phyloP scores from a whole-genome alignment of 1,139 yeast species.

The Saccharomyces hybrid region DNA sequence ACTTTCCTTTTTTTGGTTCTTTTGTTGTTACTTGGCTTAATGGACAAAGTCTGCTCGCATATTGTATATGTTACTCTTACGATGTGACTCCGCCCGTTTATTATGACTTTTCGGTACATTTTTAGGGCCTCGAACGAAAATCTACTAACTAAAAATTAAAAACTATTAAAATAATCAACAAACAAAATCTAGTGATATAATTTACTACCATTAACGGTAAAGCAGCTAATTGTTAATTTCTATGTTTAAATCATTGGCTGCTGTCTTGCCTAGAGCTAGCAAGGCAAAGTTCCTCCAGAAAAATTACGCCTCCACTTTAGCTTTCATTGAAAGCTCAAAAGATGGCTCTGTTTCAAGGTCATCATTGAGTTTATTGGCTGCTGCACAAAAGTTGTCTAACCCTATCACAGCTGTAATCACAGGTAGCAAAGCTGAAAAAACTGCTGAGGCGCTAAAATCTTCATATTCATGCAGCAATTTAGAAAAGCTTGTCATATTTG shows the following conservation, averaged over 20 bases:
- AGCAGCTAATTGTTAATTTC: not conserved
- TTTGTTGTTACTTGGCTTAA: not conserved
- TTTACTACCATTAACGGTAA: not conserved
- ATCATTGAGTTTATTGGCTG: slow-evolving; percentile 57
- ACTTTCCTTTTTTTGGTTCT: not conserved
- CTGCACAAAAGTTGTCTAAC: slow-evolving; percentile 57
- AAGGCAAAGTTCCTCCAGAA: not conserved
- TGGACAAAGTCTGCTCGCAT: not conserved
- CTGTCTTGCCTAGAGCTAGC: not conserved
- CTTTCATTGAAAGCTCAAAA: slow-evolving; percentile 56
- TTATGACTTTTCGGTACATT: not conserved
- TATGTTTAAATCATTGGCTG: not conserved
- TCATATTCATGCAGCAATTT: slow-evolving; percentile 33
- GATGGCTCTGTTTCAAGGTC: slow-evolving; percentile 53
- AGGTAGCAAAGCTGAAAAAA: slow-evolving; percentile 46
- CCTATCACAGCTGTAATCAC: slow-evolving; percentile 57
- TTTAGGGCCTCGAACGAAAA: not conserved
- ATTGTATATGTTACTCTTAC: not conserved
- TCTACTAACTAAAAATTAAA: not conserved
- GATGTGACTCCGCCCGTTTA: not conserved
- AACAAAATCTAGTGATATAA: not conserved
- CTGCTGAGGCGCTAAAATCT: slow-evolving; percentile 34
- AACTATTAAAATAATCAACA: not conserved
- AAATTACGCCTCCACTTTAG: slow-evolving; percentile 53
- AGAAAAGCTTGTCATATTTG: slow-evolving; percentile 45